Evolutionary conservation across 2,329 filamentous ascomycete genomes (phyloP).

Genomic region (Hypoxylon sp.): DNA sequence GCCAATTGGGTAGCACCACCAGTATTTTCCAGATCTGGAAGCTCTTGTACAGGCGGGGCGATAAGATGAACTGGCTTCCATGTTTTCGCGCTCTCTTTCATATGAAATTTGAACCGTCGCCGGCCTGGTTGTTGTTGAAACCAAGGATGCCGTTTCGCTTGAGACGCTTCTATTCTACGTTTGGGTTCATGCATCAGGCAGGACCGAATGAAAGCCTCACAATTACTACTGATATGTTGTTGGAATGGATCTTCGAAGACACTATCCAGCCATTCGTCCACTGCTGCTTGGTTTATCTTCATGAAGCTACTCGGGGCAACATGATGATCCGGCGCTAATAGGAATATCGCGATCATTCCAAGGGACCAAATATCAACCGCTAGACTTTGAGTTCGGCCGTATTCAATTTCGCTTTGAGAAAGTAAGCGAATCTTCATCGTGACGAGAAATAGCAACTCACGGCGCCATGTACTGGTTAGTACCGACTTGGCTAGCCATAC

Average conservation of each 20-base stretch:
- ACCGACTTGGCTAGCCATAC: slow-evolving; percentile 61
- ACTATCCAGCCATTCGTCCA: slow-evolving; percentile 38
- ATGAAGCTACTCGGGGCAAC: slow-evolving; percentile 37
- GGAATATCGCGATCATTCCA: slow-evolving; percentile 59
- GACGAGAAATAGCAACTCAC: slow-evolving; percentile 53
- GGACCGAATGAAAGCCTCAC: slow-evolving; percentile 51
- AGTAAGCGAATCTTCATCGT: slow-evolving; percentile 15
- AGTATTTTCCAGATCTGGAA: slow-evolving; percentile 30
- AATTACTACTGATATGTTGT: slow-evolving; percentile 37
- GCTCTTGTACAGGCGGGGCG: slow-evolving; percentile 45
- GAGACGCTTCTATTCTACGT: slow-evolving; percentile 51
- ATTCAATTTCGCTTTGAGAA: slow-evolving; percentile 56
- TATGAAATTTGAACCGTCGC: slow-evolving; percentile 13
- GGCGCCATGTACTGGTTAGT: slow-evolving; percentile 63
- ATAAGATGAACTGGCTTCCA: slow-evolving; percentile 42
- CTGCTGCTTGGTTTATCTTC: slow-evolving; percentile 41
- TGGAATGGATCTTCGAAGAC: slow-evolving; percentile 23
- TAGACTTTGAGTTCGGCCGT: slow-evolving; percentile 50
- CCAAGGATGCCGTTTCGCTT: slow-evolving; percentile 55
- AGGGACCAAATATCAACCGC: slow-evolving; percentile 66
- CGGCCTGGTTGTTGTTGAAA: slow-evolving; percentile 44
- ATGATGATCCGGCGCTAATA: slow-evolving; percentile 36
- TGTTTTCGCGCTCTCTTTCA: slow-evolving; percentile 22
- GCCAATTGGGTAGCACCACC: not conserved
- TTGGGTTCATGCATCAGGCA: slow-evolving; percentile 53